These are phyloP conservation scores for Hypoxylon sp. DNA, from an alignment of 2,329 filamentous ascomycete species.

Conservation along the genomic window DNA sequence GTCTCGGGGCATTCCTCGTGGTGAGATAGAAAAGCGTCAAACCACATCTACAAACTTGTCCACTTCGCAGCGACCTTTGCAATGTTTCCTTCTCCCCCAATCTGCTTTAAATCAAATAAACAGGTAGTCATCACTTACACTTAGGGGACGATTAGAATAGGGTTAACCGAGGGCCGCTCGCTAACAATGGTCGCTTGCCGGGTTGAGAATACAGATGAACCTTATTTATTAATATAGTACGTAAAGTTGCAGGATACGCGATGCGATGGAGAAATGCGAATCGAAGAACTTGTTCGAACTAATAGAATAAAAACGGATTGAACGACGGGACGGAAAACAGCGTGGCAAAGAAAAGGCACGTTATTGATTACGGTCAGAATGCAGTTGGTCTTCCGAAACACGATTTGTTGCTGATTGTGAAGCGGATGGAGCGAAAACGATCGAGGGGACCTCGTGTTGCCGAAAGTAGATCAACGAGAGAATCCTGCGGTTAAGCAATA, in stretches of 20 bases:
- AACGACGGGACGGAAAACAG: conserved; percentile 30
- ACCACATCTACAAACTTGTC: conserved; percentile 27
- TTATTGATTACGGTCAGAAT: conserved; percentile 35
- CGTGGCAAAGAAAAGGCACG: conserved; percentile 29
- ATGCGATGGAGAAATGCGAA: conserved; percentile 39
- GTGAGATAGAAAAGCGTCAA: conserved; percentile 21
- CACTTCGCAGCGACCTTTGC: conserved; percentile 11
- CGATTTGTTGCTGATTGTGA: conserved; percentile 33
- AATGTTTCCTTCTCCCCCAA: conserved; percentile 7
- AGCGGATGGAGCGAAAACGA: conserved; percentile 39
- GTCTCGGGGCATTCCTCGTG: conserved; percentile 3
- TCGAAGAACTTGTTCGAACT: conserved; percentile 27
- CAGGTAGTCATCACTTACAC: conserved; percentile 48
- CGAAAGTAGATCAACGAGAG: conserved; percentile 37
- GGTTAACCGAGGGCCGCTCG: conserved; percentile 33
- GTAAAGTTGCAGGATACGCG: conserved; percentile 40
- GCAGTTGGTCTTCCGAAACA: conserved; percentile 39
- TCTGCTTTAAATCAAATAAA: conserved; percentile 33
- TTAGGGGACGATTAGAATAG: conserved; percentile 32
- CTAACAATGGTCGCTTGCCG: conserved; percentile 33
- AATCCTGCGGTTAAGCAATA: conserved; percentile 38
- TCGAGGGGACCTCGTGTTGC: conserved; percentile 30
- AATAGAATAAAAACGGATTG: conserved; percentile 23
- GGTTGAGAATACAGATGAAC: conserved; percentile 36
- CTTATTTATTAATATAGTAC: conserved; percentile 47